Evolutionary conservation across 2,329 filamentous ascomycete species (phyloP), one percentile per base, ranked within the genome.

Genomic region (Stachybotrys elegans): DNA sequence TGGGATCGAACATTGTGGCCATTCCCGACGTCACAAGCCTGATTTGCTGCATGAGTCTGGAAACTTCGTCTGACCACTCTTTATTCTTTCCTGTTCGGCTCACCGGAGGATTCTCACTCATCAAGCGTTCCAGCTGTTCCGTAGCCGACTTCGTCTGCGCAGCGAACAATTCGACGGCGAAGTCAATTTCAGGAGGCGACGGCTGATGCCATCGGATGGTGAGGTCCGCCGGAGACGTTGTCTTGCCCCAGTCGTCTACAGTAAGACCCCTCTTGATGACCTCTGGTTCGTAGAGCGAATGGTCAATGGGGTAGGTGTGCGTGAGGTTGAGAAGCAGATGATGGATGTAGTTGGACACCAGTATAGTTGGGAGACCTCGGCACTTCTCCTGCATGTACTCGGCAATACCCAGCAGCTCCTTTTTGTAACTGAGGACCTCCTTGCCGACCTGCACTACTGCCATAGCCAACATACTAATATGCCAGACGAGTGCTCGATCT

Each of bases 31-130:
- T 81, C 36, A 95, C 81, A n/a, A 98, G 75, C 22, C 92, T 79
- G 13, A 98, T 73, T 42, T 96, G 83, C 12, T 92, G 88, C 45
- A 98, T 76, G 52, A 95, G 89, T 44, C 93, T 76, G 2, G 90
- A 92, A 22, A 97, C 85, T 62, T 98, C 94, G 61, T 98, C 93
- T 0, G 92, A 96, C 93, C 93, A 98, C 57, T 96, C 92, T 66
- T 97, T 98, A 54, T 95, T 94, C 62, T 92, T 95, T 29, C 93
- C 93, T 53, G 91, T 92, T 45, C 92, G 81, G 63, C 90, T 94
- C 43, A 97, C 84, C 3, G 83, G 84, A 2, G 90, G 85, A 27
- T 85, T 79, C 37, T 88, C 83, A 49, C 87, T 84, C 58, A 89
- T 94, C n/a, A 98, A 75, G 7, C 84, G 79, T 49, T 81, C 79